Evolutionary conservation across 495 filamentous ascomycete genomes (phyloP).

Genomic region (Lophiostoma macrostomum): DNA sequence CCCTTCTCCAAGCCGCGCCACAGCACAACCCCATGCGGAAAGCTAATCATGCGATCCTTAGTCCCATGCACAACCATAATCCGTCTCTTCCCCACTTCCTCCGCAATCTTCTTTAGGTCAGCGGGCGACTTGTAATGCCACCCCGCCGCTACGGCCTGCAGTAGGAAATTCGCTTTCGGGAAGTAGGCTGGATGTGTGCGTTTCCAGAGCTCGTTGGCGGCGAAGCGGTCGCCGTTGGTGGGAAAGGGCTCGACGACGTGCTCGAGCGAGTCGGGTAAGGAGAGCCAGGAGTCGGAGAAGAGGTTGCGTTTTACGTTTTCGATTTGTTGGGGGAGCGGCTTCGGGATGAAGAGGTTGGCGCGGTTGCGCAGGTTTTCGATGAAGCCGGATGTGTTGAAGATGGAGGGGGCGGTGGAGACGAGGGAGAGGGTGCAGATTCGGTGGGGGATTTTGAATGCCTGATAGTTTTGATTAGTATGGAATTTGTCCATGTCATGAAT

Average conservation of each 20-base stretch:
- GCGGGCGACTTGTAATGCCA: conserved; percentile 70
- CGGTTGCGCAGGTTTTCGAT: conserved; percentile 66
- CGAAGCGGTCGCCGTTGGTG: conserved; percentile 74
- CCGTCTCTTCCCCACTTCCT: conserved; percentile 64
- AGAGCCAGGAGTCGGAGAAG: conserved; percentile 61
- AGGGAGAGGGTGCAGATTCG: conserved; percentile 65
- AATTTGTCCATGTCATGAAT: background rate
- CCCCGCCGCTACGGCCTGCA: conserved; percentile 73
- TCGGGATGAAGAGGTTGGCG: conserved; percentile 63
- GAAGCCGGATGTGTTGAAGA: conserved; percentile 61
- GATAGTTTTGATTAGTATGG: conserved; percentile 3
- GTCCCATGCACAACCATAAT: conserved; percentile 67
- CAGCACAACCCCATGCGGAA: conserved; percentile 60
- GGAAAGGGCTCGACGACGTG: conserved; percentile 52
- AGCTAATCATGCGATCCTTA: conserved; percentile 68
- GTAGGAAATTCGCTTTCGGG: conserved; percentile 63
- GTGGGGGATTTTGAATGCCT: conserved; percentile 53
- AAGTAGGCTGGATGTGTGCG: conserved; percentile 54
- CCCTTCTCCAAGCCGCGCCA: conserved; percentile 38
- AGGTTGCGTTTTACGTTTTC: conserved; percentile 54
- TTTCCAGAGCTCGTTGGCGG: conserved; percentile 71
- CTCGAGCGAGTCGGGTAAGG: conserved; percentile 56
- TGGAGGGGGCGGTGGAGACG: conserved; percentile 66
- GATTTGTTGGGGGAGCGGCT: conserved; percentile 58
- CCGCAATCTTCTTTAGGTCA: conserved; percentile 61